Evolutionary conservation across 495 filamentous ascomycete species (phyloP), one percentile per base, ranked within the genome.

Genomic region (Daldinia loculata): DNA sequence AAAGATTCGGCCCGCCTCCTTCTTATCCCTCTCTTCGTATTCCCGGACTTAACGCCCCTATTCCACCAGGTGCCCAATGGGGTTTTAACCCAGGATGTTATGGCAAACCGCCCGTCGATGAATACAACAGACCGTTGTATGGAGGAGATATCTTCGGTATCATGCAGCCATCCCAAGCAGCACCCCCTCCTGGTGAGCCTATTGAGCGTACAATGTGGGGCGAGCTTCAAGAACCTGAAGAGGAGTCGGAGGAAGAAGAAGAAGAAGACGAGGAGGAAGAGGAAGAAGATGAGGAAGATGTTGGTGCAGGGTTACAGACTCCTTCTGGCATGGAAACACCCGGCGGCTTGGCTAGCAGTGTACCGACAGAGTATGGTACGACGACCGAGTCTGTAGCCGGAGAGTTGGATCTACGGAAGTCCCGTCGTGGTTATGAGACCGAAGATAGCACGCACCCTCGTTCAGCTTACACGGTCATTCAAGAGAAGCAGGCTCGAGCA

Each of bases 71-170:
- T n/a, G 94, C 90, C 9, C 85, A 88, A 74, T 99, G 95, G 95
- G 95, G 95, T 15, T 98, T 97, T 76, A 91, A 94, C 72, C 93
- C 95, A 29, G 95, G 95, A 45, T 94, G 95, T 39, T 99, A 95
- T 80, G 95, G 95, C 52, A 98, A 97, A 76, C 95, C 95, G 3
- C 95, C 95, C 2, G 89, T 96, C 0, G 94, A 97, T 77, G 95
- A 98, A 71, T 92, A 91, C 75, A 94, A 95, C 77, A 81, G 92
- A 26, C 94, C 95, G 1, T 82, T 97, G 7, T 98, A 93, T 76
- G 95, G 95, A 56, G 94, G 94, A 61, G 95, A 98, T 78, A 93
- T 97, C 32, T 97, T 97, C 75, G 95, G 95, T 62, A 89, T 94
- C 53, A 81, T 92, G 62, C 90, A 92, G 67, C 87, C 86, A 24